Base-by-base conservation (phyloP, 441 rosid species). In the Erodium trifolium region DNA sequence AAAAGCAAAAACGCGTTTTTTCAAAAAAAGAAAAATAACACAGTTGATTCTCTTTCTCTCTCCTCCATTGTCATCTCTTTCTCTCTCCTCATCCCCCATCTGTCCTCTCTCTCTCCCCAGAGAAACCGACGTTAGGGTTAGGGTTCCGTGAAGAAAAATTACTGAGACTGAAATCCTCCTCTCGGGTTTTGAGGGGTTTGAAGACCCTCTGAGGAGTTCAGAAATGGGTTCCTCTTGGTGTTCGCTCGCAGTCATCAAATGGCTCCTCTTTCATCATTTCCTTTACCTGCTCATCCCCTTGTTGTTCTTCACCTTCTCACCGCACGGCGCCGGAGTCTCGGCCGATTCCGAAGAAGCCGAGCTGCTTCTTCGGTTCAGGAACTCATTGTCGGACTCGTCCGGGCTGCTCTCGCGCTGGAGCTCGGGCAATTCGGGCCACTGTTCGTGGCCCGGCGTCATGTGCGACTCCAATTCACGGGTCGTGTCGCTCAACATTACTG, bases 381-480 rank as follows among this genome's bases (percentile, higher is more conserved):
- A 77, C 72, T 81, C 85, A 0, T 80, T 86, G 12, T 81, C 85
- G 11, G 98, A 90, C 70, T 78, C 87, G n/a, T 72, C 79, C 6
- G 90, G 90, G 57, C 49, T 88, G 76, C 90, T 90, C 11, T 78
- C 83, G 37, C 78, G 80, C 72, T 90, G 98, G 97, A 73, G 75
- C 63, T 77, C 43, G 82, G 69, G 11, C 67, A 78, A 68, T 63
- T 74, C 86, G 62, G 71, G 76, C 41, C 79, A 83, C 81, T 87
- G 92, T 70, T 73, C 79, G 9, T 92, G 93, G 96, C 63, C 65
- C 68, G 96, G 96, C 10, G 93, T 92, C 16, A 66, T 78, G 1
- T 92, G 97, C 64, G 88, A 85, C 76, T 70, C 77, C 12, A 70
- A 72, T 49, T 84, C 85, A 0, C 80, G 85, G 69, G 94, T 87